Evolutionary conservation across 306 rosid genomes (phyloP), one percentile per base, ranked within the genome.

Genomic region (Dryas drummondii): DNA sequence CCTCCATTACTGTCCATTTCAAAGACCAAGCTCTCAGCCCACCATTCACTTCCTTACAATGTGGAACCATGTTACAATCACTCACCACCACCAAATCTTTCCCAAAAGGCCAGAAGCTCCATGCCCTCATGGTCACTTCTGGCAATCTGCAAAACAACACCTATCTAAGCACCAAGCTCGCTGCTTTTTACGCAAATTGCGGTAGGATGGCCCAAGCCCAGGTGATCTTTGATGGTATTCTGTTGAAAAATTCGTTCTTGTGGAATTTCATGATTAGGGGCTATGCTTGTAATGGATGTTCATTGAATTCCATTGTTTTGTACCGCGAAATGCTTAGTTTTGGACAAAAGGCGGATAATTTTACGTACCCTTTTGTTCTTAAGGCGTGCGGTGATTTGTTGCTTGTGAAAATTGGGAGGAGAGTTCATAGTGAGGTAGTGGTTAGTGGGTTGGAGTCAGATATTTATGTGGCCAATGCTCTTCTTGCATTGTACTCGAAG

Each of bases 181-280:
- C 89, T 16, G 87, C 91, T 7, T 85, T 87, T 26, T 89, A 89
- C 45, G 83, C 84, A 4, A 48, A 53, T 47, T 89, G 89, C 26
- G 84, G 88, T 5, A 75, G 50, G 48, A 87, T 85, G 87, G 48
- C 69, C 16, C 54, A 85, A 22, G 88, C 91, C 40, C 82, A 80
- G 42, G 46, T 80, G 53, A 71, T 89, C 6, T 87, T 89, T 62
- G 72, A 84, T 59, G 68, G 74, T 27, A 67, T 80, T 58, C 14
- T 60, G 4, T 49, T 80, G 9, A 89, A 87, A 80, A 80, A 75
- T 16, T 82, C 81, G 0, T 85, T 89, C 68, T 78, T 84, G 45
- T 89, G 88, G 88, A 87, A 86, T 68, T 79, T 63, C 75, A 80
- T 85, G 88, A 85, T 87, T 19, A 82, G 88, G 48, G 91, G 90